A percentile compares a stretch with the other conserved stretches of the same genome.
Evolutionary conservation across 2,329 filamentous ascomycete genomes (phyloP).

Genomic region (Verticillium nonalfalfae): DNA sequence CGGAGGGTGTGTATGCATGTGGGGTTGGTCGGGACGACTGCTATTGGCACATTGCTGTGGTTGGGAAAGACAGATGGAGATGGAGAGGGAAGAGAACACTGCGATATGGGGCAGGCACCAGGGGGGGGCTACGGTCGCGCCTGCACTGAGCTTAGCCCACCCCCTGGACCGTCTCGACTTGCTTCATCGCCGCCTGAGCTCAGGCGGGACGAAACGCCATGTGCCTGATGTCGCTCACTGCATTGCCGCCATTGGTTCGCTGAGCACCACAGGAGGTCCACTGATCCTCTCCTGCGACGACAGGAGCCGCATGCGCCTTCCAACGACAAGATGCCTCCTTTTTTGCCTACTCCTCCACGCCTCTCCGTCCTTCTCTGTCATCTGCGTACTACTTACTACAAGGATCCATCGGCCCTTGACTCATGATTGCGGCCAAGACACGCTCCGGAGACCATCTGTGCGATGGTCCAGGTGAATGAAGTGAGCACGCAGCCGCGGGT

Average conservation of each 20-base stretch:
- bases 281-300: slow-evolving; percentile 23
- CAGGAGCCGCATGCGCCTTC: slow-evolving; percentile 21
- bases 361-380: neutral
- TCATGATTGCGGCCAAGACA: neutral
- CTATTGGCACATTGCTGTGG: no score
- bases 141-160: neutral
- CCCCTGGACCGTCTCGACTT: slow-evolving; percentile 17
- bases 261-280: slow-evolving; percentile 9
- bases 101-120: slow-evolving; percentile 1
- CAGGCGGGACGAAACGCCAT: slow-evolving; percentile 25
- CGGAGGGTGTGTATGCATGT: no score
- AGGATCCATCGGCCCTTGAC: neutral
- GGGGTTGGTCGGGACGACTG: no score
- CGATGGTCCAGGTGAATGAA: neutral
- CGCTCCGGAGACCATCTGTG: neutral
- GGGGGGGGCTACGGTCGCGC: neutral
- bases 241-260: slow-evolving; percentile 15
- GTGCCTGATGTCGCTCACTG: slow-evolving; percentile 21
- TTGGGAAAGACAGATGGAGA: no score
- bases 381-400: neutral
- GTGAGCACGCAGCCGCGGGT: neutral
- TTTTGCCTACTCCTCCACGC: neutral
- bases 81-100: slow-evolving; percentile 1
- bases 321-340: neutral
- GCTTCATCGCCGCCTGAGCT: slow-evolving; percentile 28